Base-by-base conservation (phyloP, 306 rosid species). In the Vigna reflexopilosa region DNA sequence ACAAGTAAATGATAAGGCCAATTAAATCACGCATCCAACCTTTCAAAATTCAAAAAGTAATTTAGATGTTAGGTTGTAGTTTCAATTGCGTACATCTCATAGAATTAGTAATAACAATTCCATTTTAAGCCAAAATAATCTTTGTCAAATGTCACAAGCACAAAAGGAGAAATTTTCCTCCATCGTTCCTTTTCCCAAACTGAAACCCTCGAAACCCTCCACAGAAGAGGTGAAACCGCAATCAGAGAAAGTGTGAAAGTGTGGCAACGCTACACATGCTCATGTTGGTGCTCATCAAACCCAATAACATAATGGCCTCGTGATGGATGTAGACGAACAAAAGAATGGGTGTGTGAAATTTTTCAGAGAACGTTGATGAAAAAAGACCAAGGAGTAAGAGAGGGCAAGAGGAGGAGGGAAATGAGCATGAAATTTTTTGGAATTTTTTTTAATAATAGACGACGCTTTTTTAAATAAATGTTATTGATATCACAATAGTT, bases 201-300 rank as follows among this genome's bases (percentile, higher is more conserved):
- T 79, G 68, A 91, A 88, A 79, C 73, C 82, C 72, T 88, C 97
- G 62, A 76, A 71, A 17, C 87, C 85, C 38, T 58, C 65, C 4
- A n/a, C 1, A 40, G 88, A 84, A 40, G 89, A 85, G 63, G 86
- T 89, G n/a, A 78, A 84, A 48, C 88, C 98, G 10, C 66, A 73
- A 12, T 90, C 93, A 10, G 87, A 38, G 66, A 83, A 89, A 54
- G 83, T 6, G 98, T 91, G 66, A 83, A 89, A 54, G 83, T 6
- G 98, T 91, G 73, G 91, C 50, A 40, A 94, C 58, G 82, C 98
- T 89, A 34, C 91, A 81, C 81, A 86, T 69, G 78, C 80, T 79
- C 83, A 71, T 72, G 65, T 40, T 22, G 49, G 72, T 69, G 77
- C 24, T 22, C 24, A 22, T 22, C 24, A 22, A 22, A 22, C 24